phyloP scores from a whole-genome alignment of 805 yeast species.

The Candida insectalens region DNA sequence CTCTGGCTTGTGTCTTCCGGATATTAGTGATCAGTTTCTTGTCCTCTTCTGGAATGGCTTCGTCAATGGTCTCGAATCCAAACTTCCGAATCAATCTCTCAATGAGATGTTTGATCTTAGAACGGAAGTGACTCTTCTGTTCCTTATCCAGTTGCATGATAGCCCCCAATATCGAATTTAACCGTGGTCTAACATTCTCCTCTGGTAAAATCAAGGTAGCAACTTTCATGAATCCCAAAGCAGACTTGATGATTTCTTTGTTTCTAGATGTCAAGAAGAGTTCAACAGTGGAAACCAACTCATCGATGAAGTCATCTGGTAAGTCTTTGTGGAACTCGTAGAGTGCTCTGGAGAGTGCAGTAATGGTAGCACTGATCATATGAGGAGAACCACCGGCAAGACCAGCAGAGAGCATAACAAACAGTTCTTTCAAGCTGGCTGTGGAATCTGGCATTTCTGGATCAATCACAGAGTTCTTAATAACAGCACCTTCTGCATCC shows the following conservation, averaged over 20 bases:
- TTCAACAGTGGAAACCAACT: constrained; percentile 79
- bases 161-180: constrained; percentile 57
- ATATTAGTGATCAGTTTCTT: constrained; percentile 74
- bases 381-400: constrained; percentile 88
- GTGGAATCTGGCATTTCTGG: constrained; percentile 48
- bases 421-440: constrained; percentile 71
- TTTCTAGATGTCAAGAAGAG: constrained; percentile 83
- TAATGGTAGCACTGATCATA: constrained; percentile 94
- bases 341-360: constrained; percentile 78
- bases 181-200: constrained; percentile 58
- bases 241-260: constrained; percentile 88
- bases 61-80: constrained; percentile 79
- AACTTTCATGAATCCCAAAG: constrained; percentile 90
- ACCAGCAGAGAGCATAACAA: constrained; percentile 94
- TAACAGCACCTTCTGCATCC: constrained; percentile 44
- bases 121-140: constrained; percentile 90
- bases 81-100: constrained; percentile 87
- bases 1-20: constrained; percentile 76
- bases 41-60: constrained; percentile 85
- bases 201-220: constrained; percentile 76
- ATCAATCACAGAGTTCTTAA: constrained; percentile 56
- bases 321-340: constrained; percentile 74
- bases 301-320: constrained; percentile 50
- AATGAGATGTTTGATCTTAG: constrained; percentile 84
- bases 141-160: constrained; percentile 91